phyloP scores from a whole-genome alignment of 1,284 basidiomycete genomes.

The Cystobasidium sp. region DNA sequence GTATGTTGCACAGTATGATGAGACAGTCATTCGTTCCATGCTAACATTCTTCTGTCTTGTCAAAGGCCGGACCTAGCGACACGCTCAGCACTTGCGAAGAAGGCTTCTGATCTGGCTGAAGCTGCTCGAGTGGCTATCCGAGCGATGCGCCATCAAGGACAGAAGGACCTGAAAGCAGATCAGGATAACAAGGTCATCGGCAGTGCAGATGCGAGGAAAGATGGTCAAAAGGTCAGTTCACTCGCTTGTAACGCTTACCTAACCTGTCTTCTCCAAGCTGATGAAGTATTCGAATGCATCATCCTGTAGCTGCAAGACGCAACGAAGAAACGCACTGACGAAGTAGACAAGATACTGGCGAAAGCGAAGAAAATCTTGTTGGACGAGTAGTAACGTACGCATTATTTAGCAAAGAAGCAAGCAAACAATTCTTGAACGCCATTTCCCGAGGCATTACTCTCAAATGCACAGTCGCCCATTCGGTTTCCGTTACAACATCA shows the following conservation, averaged over 20 bases:
- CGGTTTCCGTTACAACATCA: constrained; percentile 27
- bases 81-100: constrained; percentile 25
- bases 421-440: too few relatives aligned
- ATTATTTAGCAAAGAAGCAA: neutral
- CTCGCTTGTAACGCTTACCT: neutral
- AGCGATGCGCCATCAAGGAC: constrained; percentile 48
- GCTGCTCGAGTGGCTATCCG: constrained; percentile 49
- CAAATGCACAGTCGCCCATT: too few relatives aligned
- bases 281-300: neutral
- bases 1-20: neutral
- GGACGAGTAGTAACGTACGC: constrained; percentile 17
- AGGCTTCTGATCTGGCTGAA: constrained; percentile 52
- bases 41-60: neutral
- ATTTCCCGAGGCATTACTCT: too few relatives aligned
- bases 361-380: constrained; percentile 50
- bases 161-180: constrained; percentile 53
- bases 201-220: constrained; percentile 47
- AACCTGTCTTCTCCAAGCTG: neutral
- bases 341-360: constrained; percentile 52
- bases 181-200: constrained; percentile 47
- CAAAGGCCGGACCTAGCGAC: constrained; percentile 42
- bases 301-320: constrained; percentile 49
- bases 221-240: constrained; percentile 49
- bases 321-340: constrained; percentile 52
- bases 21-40: neutral